Conservation (phyloP, 73 alveolate genomes). For the Paramecium primaurelia region DNA sequence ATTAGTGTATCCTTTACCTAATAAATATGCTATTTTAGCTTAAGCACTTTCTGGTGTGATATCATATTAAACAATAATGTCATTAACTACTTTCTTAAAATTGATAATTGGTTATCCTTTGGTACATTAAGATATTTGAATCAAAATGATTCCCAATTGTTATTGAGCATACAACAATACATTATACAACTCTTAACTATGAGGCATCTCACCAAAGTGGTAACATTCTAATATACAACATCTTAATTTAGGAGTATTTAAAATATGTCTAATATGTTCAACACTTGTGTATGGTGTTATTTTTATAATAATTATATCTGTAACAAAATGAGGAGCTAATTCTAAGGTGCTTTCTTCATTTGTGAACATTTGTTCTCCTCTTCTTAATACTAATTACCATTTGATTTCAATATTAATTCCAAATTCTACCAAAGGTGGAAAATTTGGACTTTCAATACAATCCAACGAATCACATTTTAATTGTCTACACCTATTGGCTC, state of each 20-base stretch:
- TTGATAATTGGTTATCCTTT: neutral
- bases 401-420: constrained; percentile 52
- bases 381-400: constrained; percentile 51
- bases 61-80: neutral
- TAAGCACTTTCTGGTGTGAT: constrained; percentile 57
- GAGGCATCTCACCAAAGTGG: constrained; percentile 50
- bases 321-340: neutral
- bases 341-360: neutral
- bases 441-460: constrained; percentile 57
- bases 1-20: constrained; percentile 34
- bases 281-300: constrained; percentile 40
- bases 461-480: constrained; percentile 25
- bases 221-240: constrained; percentile 52
- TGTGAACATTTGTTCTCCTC: constrained; percentile 28
- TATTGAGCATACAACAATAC: neutral
- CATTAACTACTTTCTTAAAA: neutral
- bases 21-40: constrained; percentile 51
- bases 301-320: constrained; percentile 33
- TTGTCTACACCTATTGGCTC: constrained; percentile 59
- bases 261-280: neutral
- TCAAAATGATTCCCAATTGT: neutral
- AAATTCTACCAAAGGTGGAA: constrained; percentile 56
- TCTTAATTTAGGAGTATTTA: constrained; percentile 36
- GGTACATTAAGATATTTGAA: neutral
- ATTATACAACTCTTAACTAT: neutral